A percentile compares a stretch with the other conserved stretches of the same genome.
These are phyloP conservation scores for Stemphylium vesicarium DNA, from an alignment of 2,329 filamentous ascomycete genomes.

Conservation along the genomic window DNA sequence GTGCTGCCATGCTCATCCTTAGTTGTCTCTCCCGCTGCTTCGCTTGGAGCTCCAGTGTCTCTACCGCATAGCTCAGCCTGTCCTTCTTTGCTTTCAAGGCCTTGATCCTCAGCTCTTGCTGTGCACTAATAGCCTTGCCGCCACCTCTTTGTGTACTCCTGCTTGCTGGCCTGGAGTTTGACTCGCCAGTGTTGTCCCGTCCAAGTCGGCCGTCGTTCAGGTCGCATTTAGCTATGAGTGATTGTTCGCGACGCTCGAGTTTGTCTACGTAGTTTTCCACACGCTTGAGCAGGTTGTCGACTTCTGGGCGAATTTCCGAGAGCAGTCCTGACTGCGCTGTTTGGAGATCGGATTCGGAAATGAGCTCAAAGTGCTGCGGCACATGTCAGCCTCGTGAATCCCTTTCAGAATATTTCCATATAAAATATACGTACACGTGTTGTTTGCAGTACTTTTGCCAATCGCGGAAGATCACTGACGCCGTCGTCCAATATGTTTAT, in stretches of 20 bases:
- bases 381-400: background rate
- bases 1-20: slow-evolving; percentile 73
- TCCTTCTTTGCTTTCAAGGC: slow-evolving; percentile 82
- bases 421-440: slow-evolving; percentile 57
- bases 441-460: slow-evolving; percentile 68
- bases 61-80: slow-evolving; percentile 83
- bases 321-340: slow-evolving; percentile 83
- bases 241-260: slow-evolving; percentile 81
- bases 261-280: slow-evolving; percentile 85
- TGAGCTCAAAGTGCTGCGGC: slow-evolving; percentile 84
- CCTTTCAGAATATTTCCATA: background rate
- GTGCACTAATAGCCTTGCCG: slow-evolving; percentile 48
- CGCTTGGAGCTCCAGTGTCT: slow-evolving; percentile 85
- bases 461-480: slow-evolving; percentile 67
- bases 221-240: slow-evolving; percentile 80
- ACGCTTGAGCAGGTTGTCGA: slow-evolving; percentile 76
- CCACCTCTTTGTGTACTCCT: slow-evolving; percentile 28
- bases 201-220: slow-evolving; percentile 76
- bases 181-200: slow-evolving; percentile 36
- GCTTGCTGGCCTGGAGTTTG: slow-evolving; percentile 33
- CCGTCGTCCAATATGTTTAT: slow-evolving; percentile 68
- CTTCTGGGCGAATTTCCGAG: slow-evolving; percentile 88
- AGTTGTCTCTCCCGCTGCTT: slow-evolving; percentile 75
- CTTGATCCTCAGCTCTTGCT: slow-evolving; percentile 65
- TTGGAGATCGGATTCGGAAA: slow-evolving; percentile 81